A percentile compares a stretch with the other conserved stretches of the same genome.
These are phyloP conservation scores for Pythium oligandrum DNA, from an alignment of 352 stramenopile genomes.

Conservation along the genomic window DNA sequence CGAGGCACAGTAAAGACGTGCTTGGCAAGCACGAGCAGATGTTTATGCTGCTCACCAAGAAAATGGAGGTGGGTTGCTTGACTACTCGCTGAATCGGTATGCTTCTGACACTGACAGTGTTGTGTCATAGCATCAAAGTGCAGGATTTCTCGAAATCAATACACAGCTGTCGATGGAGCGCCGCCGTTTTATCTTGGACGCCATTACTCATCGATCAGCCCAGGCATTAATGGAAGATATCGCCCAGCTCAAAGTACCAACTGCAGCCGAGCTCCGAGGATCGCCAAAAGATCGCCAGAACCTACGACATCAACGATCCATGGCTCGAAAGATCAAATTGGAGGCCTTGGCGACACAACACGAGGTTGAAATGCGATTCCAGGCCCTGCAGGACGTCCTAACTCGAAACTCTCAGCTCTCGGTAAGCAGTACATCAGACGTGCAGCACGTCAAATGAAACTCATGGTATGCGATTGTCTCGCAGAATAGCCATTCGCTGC, in stretches of 20 bases:
- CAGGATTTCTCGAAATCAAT: constrained; percentile 69
- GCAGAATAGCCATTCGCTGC: too few species aligned
- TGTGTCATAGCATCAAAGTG: constrained; percentile 50
- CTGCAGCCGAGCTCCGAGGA: constrained; percentile 15
- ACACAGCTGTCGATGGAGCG: constrained; percentile 77
- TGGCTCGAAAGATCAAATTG: constrained; percentile 43
- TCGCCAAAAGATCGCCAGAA: background rate
- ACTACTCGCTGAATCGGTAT: background rate
- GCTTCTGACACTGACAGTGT: background rate
- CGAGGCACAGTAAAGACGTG: constrained; percentile 31
- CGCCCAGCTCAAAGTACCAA: constrained; percentile 25
- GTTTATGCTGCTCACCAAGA: constrained; percentile 73
- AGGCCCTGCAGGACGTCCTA: constrained; percentile 35
- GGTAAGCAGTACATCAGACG: background rate
- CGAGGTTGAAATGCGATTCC: constrained; percentile 52
- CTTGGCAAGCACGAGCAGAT: constrained; percentile 59
- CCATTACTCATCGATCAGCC: constrained; percentile 51
- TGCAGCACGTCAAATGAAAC: too few species aligned
- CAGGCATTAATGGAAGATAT: constrained; percentile 57
- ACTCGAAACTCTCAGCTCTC: constrained; percentile 7
- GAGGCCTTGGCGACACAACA: constrained; percentile 41
- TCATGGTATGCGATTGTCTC: too few species aligned
- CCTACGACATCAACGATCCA: constrained; percentile 18
- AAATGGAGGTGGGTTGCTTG: constrained; percentile 53
- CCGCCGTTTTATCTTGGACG: constrained; percentile 61